Base-by-base conservation (phyloP, 2,329 filamentous ascomycete species). In the Orbilia brochopaga region DNA sequence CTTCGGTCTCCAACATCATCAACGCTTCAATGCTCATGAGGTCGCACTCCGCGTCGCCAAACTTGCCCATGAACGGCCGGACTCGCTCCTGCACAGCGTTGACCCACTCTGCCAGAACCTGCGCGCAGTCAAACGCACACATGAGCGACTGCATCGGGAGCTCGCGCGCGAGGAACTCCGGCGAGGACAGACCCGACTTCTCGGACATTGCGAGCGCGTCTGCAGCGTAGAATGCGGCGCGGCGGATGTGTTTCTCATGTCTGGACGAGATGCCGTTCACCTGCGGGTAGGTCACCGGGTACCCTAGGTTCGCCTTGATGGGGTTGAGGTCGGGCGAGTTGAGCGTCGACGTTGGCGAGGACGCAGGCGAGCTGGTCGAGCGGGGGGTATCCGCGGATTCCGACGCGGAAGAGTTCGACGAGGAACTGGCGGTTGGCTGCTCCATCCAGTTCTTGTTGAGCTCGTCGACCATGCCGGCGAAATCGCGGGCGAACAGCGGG, bases 181-280 rank as follows among this genome's bases (percentile, higher is more conserved):
- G 94, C 0, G 90, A 91, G 2, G 75, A 75, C 27, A 93, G 86
- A 0, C 91, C 91, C 11, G 94, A 84, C 78, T 90, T 92, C 78
- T 95, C 90, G 1, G 91, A 89, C 86, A 94, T 94, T 27, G 88
- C 87, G 7, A 99, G 85, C 0, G 92, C 96, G 79, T 97, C 92
- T 0, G 91, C 92, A 0, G 94, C 94, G 77, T 96, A 96, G 78
- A 92, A 95, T 0, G 93, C 94, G n/a, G 94, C 94, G 79, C 93
- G 95, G 48, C 93, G 88, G 19, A 97, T 83, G 77, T 96, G 91
- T 74, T 88, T 89, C 80, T 99, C 93, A 1, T 92, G 88, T 66
- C 89, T 88, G 0, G 89, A 87, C 10, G 85, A 86, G 10, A 83
- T 80, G 50, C 81, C 77, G 81, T 77, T 64, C 52, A 48, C 37